phyloP scores from a whole-genome alignment of 2,329 filamentous ascomycete genomes.

The Ceratocystis diversiconidia region DNA sequence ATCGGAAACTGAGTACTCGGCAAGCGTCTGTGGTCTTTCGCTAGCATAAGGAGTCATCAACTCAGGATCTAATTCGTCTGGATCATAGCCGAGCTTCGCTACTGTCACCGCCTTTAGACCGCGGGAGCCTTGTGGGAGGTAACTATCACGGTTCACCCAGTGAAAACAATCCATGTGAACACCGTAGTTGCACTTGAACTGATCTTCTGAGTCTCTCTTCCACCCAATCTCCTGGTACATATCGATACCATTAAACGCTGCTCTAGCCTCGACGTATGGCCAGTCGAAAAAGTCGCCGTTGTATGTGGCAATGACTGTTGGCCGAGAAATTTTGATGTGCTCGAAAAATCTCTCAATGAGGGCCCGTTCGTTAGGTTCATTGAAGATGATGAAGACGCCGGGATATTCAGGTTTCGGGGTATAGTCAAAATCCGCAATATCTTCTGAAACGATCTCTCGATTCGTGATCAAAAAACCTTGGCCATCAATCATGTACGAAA shows the following conservation, averaged over 20 bases:
- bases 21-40: constrained; percentile 83
- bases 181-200: constrained; percentile 91
- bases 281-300: constrained; percentile 99
- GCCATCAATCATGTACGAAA: constrained; percentile 99
- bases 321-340: constrained; percentile 86
- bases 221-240: constrained; percentile 99
- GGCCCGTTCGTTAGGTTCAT: constrained; percentile 83
- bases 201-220: constrained; percentile 85
- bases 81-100: constrained; percentile 94
- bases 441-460: constrained; percentile 90
- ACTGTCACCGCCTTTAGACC: constrained; percentile 96
- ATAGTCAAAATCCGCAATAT: constrained; percentile 96
- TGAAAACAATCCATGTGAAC: constrained; percentile 98
- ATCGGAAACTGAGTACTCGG: constrained; percentile 97
- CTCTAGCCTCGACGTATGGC: constrained; percentile 90
- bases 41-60: constrained; percentile 87
- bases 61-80: constrained; percentile 92
- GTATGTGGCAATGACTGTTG: constrained; percentile 98
- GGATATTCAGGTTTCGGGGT: constrained; percentile 94
- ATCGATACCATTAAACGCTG: constrained; percentile 88
- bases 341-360: constrained; percentile 84
- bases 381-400: constrained; percentile 94
- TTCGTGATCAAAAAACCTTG: constrained; percentile 97
- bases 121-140: constrained; percentile 90
- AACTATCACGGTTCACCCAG: constrained; percentile 98